phyloP scores from a whole-genome alignment of 192 early-diverging fungal species.

The Gamsiella multidivaricata region DNA sequence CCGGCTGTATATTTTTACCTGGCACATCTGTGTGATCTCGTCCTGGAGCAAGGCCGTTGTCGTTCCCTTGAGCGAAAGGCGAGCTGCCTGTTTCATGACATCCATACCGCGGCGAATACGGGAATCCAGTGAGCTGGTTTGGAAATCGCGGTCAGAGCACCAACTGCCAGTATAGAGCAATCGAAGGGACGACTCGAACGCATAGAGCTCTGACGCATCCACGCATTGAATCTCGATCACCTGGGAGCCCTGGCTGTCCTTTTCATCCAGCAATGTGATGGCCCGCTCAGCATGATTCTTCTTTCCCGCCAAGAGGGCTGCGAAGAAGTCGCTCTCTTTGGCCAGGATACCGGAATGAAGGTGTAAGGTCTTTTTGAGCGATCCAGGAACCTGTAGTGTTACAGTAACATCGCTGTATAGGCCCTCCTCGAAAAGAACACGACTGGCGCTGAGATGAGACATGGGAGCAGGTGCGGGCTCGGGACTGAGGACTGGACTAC shows the following conservation, averaged over 20 bases:
- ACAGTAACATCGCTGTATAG: slow-evolving; percentile 46
- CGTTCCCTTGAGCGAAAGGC: slow-evolving; percentile 26
- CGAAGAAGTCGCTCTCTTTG: slow-evolving; percentile 51
- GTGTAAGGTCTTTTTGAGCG: slow-evolving; percentile 32
- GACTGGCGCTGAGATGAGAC: slow-evolving; percentile 48
- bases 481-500: slow-evolving; percentile 26
- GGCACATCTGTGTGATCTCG: slow-evolving; percentile 48
- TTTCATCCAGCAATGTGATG: slow-evolving; percentile 22
- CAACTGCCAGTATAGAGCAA: slow-evolving; percentile 46
- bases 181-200: slow-evolving; percentile 39
- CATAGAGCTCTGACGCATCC: slow-evolving; percentile 39
- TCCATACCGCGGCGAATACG: slow-evolving; percentile 48
- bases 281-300: slow-evolving; percentile 25
- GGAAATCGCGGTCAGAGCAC: slow-evolving; percentile 51
- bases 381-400: slow-evolving; percentile 30
- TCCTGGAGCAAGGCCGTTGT: slow-evolving; percentile 43
- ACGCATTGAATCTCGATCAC: slow-evolving; percentile 47
- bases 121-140: slow-evolving; percentile 40
- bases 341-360: slow-evolving; percentile 34
- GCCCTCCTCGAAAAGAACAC: slow-evolving; percentile 49
- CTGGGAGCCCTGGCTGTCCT: slow-evolving; percentile 16
- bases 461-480: slow-evolving; percentile 32
- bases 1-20: no score
- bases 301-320: slow-evolving; percentile 27
- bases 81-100: slow-evolving; percentile 34